Base-by-base conservation (phyloP, 192 early-diverging fungal genomes). In the Chytriomyces hyalinus region DNA sequence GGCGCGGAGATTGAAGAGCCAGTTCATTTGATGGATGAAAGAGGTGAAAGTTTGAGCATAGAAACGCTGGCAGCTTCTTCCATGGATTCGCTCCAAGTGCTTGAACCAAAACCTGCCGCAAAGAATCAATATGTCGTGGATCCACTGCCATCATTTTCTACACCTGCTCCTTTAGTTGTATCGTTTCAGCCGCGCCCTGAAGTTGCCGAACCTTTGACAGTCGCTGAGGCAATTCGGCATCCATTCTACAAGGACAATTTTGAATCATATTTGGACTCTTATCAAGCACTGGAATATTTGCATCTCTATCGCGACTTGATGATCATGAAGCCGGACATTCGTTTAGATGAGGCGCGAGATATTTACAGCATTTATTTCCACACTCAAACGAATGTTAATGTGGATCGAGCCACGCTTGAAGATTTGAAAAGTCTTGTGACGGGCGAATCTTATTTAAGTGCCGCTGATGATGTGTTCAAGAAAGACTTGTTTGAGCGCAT, bases 291-390 rank as follows among this genome's bases (percentile, higher is more conserved):
- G 9, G 67, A 47, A 15, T 68, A 68, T 24, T 53, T 70, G 15
- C 69, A 70, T 8, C 49, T 70, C 10, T 70, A 70, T 26, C 9
- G 24, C n/a, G 36, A n/a, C 9, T 26, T 70, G 9, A 26, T 15
- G 7, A 11, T 6, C 6, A 15, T 70, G n/a, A 6, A 17, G 20
- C 8, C 0, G n/a, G 17, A 11, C 8, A 44, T 70, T 49, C 10
- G 22, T 11, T 20, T 53, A 50, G 69, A 70, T 59, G 49, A 70
- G 28, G 69, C 51, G 9, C 69, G 69, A 15, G 20, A 9, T 28
- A 43, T 70, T 8, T 70, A 48, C 57, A 48, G 45, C 53, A 22
- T 57, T 24, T 70, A 43, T 24, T 70, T 53, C 49, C 9, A 43
- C 22, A 17, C n/a, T n/a, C 17, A 15, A 17, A 11, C 22, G 47